Evolutionary conservation across 371 early-diverging fungal genomes (phyloP).

Genomic region (Mucor circinelloides): DNA sequence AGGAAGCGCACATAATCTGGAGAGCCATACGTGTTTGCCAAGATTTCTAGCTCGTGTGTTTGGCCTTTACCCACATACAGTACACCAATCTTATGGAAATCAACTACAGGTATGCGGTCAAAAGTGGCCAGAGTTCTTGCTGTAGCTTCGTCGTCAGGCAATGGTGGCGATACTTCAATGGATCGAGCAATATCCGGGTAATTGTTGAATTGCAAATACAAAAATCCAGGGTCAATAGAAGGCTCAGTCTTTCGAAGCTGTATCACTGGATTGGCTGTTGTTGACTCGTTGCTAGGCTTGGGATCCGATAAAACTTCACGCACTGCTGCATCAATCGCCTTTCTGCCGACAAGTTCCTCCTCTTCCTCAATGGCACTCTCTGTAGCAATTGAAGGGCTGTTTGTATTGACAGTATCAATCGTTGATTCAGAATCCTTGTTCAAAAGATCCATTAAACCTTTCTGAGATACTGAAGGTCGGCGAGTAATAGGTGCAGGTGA

Average conservation of each 20-base stretch:
- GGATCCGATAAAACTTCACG: slow-evolving; percentile 38
- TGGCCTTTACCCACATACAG: slow-evolving; percentile 90
- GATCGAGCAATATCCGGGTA: slow-evolving; percentile 70
- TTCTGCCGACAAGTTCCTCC: neutral
- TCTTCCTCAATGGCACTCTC: neutral
- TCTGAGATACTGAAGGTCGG: slow-evolving; percentile 5
- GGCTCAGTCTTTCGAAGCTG: slow-evolving; percentile 46
- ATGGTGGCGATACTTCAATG: slow-evolving; percentile 62
- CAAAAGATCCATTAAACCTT: neutral
- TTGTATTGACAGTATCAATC: neutral
- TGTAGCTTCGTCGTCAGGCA: slow-evolving; percentile 81
- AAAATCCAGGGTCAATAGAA: slow-evolving; percentile 63
- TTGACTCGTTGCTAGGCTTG: slow-evolving; percentile 1
- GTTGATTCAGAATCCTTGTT: slow-evolving; percentile 4
- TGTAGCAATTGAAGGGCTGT: neutral
- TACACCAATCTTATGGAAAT: slow-evolving; percentile 95
- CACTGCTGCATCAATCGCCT: slow-evolving; percentile 10
- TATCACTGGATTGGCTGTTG: neutral
- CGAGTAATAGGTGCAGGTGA: neutral
- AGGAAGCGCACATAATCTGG: slow-evolving; percentile 83
- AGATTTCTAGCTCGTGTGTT: slow-evolving; percentile 79
- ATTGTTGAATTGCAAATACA: slow-evolving; percentile 66
- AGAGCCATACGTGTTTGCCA: slow-evolving; percentile 86
- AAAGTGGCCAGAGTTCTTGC: slow-evolving; percentile 77
- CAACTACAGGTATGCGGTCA: slow-evolving; percentile 89